phyloP scores from a whole-genome alignment of 1,139 yeast species.

The Pichia cactophila region DNA sequence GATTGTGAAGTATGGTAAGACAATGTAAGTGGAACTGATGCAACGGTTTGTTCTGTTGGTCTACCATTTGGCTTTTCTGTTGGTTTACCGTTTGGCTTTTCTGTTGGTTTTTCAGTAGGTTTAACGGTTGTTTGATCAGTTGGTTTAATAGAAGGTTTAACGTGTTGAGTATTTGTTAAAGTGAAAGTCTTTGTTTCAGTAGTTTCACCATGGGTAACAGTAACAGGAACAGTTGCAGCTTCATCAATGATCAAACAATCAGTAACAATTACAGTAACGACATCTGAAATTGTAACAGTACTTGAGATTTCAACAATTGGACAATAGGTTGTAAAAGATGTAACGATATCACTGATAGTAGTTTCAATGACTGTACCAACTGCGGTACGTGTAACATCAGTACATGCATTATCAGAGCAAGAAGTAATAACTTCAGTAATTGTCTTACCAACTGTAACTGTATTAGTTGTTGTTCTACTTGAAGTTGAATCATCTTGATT shows the following conservation, averaged over 20 bases:
- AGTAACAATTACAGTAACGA: slow-evolving; percentile 11
- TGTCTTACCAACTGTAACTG: neutral
- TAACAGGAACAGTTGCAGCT: slow-evolving; percentile 18
- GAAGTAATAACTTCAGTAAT: slow-evolving; percentile 12
- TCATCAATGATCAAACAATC: slow-evolving; percentile 12
- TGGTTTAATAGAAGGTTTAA: slow-evolving; percentile 1
- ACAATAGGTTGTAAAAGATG: slow-evolving; percentile 9
- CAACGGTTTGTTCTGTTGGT: too few relatives aligned
- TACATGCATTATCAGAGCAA: slow-evolving; percentile 19
- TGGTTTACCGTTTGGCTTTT: neutral
- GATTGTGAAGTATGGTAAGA: slow-evolving; percentile 25
- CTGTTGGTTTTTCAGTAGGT: neutral
- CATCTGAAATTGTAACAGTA: slow-evolving; percentile 6
- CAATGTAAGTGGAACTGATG: slow-evolving; percentile 15
- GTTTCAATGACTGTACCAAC: slow-evolving; percentile 6
- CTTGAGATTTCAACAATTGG: neutral
- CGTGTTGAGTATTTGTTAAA: neutral
- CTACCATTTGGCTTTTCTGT: neutral
- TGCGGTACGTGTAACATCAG: slow-evolving; percentile 7
- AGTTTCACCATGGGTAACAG: slow-evolving; percentile 4
- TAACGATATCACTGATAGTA: slow-evolving; percentile 4
- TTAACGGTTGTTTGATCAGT: slow-evolving; percentile 16
- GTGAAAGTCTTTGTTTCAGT: slow-evolving; percentile 4
- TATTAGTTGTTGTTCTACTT: neutral
- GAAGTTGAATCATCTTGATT: neutral